phyloP scores from a whole-genome alignment of 2,329 filamentous ascomycete species.

The Aspergillus japonicus region DNA sequence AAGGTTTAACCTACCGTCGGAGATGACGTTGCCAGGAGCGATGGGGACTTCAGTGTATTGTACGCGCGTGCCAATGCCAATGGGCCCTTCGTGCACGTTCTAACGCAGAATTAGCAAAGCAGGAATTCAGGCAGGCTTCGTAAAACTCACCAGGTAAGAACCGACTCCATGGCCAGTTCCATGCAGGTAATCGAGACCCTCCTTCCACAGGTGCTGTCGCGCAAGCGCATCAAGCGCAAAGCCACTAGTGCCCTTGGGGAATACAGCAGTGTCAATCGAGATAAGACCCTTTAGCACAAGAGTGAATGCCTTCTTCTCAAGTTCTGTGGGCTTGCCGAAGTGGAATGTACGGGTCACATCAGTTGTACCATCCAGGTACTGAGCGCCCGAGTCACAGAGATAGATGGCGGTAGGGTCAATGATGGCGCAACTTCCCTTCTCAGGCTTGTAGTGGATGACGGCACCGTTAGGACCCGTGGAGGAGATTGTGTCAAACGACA shows the following conservation, averaged over 20 bases:
- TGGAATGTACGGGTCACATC: slow-evolving; percentile 93
- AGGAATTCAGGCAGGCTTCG: neutral
- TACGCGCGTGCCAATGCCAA: slow-evolving; percentile 89
- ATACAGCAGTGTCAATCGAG: slow-evolving; percentile 78
- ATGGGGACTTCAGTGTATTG: slow-evolving; percentile 90
- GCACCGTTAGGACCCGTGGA: slow-evolving; percentile 91
- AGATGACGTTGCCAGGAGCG: slow-evolving; percentile 89
- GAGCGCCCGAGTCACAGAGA: slow-evolving; percentile 95
- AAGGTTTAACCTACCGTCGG: slow-evolving; percentile 56
- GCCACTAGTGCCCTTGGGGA: slow-evolving; percentile 92
- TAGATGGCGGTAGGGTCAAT: slow-evolving; percentile 87
- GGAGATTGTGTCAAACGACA: slow-evolving; percentile 95
- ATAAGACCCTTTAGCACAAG: slow-evolving; percentile 94
- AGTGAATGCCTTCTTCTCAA: slow-evolving; percentile 87
- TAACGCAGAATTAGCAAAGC: slow-evolving; percentile 26
- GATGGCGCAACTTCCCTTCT: slow-evolving; percentile 73
- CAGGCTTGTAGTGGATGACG: slow-evolving; percentile 92
- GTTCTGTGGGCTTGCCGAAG: slow-evolving; percentile 78
- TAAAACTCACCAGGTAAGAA: slow-evolving; percentile 64
- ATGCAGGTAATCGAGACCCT: slow-evolving; percentile 92
- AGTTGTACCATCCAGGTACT: slow-evolving; percentile 92
- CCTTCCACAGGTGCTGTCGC: slow-evolving; percentile 87
- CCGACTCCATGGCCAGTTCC: slow-evolving; percentile 96
- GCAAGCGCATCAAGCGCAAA: slow-evolving; percentile 88
- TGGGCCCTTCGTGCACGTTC: slow-evolving; percentile 96